Percentiles rank a stretch among this genome's conserved stretches.
Conservation (phyloP, 768 basidiomycete genomes). For the Candolleomyces efflorescens region DNA sequence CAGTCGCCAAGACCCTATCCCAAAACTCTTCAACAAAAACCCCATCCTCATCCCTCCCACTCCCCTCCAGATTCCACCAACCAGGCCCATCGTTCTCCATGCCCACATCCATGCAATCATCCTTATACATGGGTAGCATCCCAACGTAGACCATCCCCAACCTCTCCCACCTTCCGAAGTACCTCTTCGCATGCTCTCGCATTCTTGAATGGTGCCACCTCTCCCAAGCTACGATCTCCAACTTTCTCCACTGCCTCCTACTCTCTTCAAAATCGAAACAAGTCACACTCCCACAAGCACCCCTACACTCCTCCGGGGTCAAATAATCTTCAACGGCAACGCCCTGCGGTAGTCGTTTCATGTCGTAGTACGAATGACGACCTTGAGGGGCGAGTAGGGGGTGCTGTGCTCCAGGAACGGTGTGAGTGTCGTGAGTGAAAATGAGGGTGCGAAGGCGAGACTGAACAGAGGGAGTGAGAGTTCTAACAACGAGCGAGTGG, state of each 20-base stretch:
- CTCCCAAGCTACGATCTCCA: slow-evolving; percentile 2
- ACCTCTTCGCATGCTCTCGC: neutral
- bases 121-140: neutral
- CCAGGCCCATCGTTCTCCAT: neutral
- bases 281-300: neutral
- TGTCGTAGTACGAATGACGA: neutral
- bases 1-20: no score
- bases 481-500: neutral
- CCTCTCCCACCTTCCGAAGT: neutral
- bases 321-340: neutral
- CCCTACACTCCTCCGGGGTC: neutral
- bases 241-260: neutral
- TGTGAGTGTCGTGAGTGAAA: slow-evolving; percentile 4
- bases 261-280: neutral
- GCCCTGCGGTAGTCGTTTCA: neutral
- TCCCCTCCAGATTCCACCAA: neutral
- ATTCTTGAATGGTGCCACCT: slow-evolving; percentile 3
- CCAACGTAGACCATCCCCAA: neutral
- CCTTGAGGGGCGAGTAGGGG: neutral
- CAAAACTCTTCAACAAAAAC: no score
- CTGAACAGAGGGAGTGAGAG: neutral
- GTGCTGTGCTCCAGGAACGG: neutral
- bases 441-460: neutral
- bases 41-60: no score
- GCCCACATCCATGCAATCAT: neutral